Conservation (phyloP, 495 filamentous ascomycete species). For the Penicillium dipodomyicola region DNA sequence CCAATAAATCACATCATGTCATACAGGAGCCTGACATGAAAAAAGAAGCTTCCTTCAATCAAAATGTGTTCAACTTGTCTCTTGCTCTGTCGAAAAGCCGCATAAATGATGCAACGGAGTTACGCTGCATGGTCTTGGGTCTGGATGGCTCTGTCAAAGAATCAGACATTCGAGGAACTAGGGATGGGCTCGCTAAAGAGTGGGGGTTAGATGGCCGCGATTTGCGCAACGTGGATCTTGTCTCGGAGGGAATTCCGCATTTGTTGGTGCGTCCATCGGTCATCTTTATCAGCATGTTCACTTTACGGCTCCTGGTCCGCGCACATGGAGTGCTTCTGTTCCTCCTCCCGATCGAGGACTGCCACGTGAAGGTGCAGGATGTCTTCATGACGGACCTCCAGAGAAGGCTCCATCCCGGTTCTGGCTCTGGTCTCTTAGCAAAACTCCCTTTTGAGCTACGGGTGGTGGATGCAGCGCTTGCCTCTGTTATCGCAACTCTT, state of each 20-base stretch:
- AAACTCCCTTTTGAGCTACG: slow-evolving; percentile 68
- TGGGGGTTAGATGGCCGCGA: slow-evolving; percentile 30
- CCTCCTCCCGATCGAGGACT: slow-evolving; percentile 15
- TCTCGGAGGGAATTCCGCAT: slow-evolving; percentile 31
- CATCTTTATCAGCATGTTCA: slow-evolving; percentile 33
- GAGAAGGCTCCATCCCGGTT: slow-evolving; percentile 58
- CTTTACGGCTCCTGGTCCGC: slow-evolving; percentile 31
- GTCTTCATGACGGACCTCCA: slow-evolving; percentile 44
- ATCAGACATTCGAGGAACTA: slow-evolving; percentile 16
- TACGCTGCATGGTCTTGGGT: slow-evolving; percentile 18
- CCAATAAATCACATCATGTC: slow-evolving; percentile 5
- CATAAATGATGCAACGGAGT: slow-evolving; percentile 25
- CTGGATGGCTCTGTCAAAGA: slow-evolving; percentile 4
- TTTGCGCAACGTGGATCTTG: slow-evolving; percentile 29
- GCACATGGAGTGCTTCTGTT: slow-evolving; percentile 28
- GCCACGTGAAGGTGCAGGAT: slow-evolving; percentile 20
- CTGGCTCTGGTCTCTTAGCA: slow-evolving; percentile 40
- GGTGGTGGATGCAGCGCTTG: slow-evolving; percentile 76
- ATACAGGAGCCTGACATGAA: slow-evolving; percentile 7
- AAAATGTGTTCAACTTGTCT: slow-evolving; percentile 23
- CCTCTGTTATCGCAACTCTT: slow-evolving; percentile 50
- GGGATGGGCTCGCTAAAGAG: slow-evolving; percentile 20
- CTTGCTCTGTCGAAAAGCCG: slow-evolving; percentile 21
- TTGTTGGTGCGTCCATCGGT: slow-evolving; percentile 30
- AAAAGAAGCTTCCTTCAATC: slow-evolving; percentile 10